Conservation (phyloP, 495 filamentous ascomycete genomes). For the Talaromyces thailandensis region DNA sequence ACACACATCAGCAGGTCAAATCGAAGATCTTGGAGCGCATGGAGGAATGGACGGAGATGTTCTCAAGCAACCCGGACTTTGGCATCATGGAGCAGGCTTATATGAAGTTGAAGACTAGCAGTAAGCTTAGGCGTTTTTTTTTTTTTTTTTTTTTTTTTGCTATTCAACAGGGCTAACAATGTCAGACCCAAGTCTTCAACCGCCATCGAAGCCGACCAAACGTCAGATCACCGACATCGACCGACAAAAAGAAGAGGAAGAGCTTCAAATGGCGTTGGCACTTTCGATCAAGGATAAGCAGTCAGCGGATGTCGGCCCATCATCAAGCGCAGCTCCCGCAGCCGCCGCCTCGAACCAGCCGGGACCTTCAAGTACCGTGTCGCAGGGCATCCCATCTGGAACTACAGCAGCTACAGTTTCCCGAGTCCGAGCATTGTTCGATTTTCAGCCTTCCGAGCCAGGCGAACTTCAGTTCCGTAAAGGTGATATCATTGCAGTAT, state of each 20-base stretch:
- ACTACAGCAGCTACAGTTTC: conserved; percentile 98
- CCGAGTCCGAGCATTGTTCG: conserved; percentile 84
- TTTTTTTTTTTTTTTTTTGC: neutral
- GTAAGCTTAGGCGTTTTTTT: conserved; percentile 30
- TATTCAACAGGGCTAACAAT: conserved; percentile 10
- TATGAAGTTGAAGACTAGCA: conserved; percentile 72
- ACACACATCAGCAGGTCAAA: conserved; percentile 94
- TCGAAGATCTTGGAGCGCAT: conserved; percentile 94
- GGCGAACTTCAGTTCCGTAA: conserved; percentile 95
- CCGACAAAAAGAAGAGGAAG: conserved; percentile 93
- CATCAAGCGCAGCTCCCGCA: conserved; percentile 21
- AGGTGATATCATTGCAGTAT: conserved; percentile 92
- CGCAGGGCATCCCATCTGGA: conserved; percentile 48
- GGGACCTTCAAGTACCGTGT: conserved; percentile 18
- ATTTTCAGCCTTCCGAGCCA: conserved; percentile 88
- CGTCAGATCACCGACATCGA: conserved; percentile 81
- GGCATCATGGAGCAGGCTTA: conserved; percentile 98
- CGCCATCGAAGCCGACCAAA: conserved; percentile 88
- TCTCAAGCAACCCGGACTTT: conserved; percentile 78
- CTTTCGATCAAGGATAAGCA: conserved; percentile 80
- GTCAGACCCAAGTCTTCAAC: conserved; percentile 81
- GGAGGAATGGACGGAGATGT: conserved; percentile 95
- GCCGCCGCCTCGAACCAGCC: conserved; percentile 34
- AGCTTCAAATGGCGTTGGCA: conserved; percentile 90
- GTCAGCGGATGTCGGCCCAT: conserved; percentile 16